Percentiles rank a stretch among this genome's conserved stretches.
Evolutionary conservation across 108 stramenopile species (phyloP).

Genomic region (Aurantiochytrium sp.): DNA sequence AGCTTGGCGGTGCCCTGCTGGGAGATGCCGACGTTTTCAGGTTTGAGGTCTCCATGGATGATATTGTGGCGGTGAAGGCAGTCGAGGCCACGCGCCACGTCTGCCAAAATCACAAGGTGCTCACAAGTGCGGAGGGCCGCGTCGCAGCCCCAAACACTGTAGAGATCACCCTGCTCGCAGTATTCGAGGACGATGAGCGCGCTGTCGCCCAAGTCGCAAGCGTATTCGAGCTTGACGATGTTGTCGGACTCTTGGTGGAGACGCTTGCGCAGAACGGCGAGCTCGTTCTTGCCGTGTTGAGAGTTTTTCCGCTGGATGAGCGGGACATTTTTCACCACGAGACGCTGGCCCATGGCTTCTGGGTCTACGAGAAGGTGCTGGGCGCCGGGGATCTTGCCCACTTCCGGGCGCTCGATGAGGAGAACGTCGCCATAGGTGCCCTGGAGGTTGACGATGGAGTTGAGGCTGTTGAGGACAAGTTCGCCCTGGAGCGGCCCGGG

Average conservation of each 20-base stretch:
- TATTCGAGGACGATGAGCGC: not conserved
- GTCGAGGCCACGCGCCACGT: conserved; percentile 10
- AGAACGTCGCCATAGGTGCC: not conserved
- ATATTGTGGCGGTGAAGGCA: conserved; percentile 17
- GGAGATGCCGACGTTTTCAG: conserved; percentile 27
- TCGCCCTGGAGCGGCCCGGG: not conserved
- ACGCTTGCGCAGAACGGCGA: not conserved
- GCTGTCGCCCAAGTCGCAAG: not conserved
- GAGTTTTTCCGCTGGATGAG: not conserved
- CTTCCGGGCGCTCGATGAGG: not conserved
- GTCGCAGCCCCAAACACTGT: not conserved
- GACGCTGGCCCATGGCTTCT: not conserved
- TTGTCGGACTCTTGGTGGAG: not conserved
- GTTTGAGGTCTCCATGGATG: conserved; percentile 38
- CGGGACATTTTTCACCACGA: not conserved
- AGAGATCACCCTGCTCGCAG: conserved; percentile 8
- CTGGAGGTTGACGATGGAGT: not conserved
- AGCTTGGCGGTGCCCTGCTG: conserved; percentile 11
- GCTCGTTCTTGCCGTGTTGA: not conserved
- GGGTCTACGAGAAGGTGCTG: not conserved
- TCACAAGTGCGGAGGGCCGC: not conserved
- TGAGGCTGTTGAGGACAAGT: not conserved
- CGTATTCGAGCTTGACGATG: not conserved
- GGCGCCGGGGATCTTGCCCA: not conserved
- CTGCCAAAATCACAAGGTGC: not conserved